These are phyloP conservation scores for Thozetella sp. DNA, from an alignment of 495 filamentous ascomycete genomes.

Conservation along the genomic window DNA sequence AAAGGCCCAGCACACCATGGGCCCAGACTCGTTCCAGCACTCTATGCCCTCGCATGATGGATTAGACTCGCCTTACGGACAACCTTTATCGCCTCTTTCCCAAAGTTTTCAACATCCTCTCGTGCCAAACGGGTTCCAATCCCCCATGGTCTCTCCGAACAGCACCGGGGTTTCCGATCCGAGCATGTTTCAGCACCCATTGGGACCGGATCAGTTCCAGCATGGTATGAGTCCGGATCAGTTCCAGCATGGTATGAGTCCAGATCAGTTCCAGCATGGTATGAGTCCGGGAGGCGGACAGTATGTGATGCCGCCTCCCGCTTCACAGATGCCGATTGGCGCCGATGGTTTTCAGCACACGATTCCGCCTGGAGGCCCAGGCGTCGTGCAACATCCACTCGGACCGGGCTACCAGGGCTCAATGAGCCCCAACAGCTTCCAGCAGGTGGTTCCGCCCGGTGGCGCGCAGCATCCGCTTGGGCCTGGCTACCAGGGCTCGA, in stretches of 20 bases:
- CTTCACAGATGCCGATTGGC: not conserved
- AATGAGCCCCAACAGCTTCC: not conserved
- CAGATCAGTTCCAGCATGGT: not conserved
- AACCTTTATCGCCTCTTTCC: not conserved
- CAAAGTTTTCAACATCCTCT: not conserved
- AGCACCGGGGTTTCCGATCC: not conserved
- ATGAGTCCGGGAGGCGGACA: not conserved
- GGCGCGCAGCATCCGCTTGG: slow-evolving; percentile 5
- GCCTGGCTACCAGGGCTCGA: not conserved
- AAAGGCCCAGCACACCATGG: not conserved
- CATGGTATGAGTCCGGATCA: not conserved
- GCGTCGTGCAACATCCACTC: slow-evolving; percentile 2
- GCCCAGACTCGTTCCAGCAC: not conserved
- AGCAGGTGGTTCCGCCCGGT: not conserved
- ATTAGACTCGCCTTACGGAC: not conserved
- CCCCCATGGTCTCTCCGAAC: not conserved
- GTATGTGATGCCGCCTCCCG: not conserved
- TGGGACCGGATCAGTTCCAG: not conserved
- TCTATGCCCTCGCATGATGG: not conserved
- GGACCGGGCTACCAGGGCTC: slow-evolving; percentile 1
- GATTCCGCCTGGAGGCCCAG: not conserved
- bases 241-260: not conserved
- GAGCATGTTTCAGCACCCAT: not conserved
- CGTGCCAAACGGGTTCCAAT: not conserved
- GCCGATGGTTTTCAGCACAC: slow-evolving; percentile 2